phyloP scores from a whole-genome alignment of 805 yeast species.

The Schwanniomyces polymorphus region DNA sequence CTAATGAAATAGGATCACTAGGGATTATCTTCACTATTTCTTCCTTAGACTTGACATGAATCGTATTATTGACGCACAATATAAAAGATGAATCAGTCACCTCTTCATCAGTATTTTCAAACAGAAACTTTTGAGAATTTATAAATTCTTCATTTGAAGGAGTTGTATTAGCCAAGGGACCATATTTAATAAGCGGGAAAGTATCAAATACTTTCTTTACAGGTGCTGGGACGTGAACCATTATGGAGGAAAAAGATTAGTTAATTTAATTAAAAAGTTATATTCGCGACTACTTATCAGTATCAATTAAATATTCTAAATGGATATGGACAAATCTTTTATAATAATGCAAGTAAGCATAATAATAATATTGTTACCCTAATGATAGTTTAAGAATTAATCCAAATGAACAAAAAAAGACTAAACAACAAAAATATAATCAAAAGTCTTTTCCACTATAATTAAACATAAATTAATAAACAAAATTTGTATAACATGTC shows the following conservation, averaged over 20 bases:
- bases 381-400: neutral
- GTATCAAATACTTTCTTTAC: constrained; percentile 46
- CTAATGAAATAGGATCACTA: constrained; percentile 59
- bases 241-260: neutral
- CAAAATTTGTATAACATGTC: neutral
- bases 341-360: neutral
- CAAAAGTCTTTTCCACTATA: neutral
- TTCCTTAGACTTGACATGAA: constrained; percentile 14
- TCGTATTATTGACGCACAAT: constrained; percentile 54
- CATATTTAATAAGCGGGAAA: constrained; percentile 50
- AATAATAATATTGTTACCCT: neutral
- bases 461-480: neutral
- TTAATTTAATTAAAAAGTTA: neutral
- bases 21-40: constrained; percentile 40
- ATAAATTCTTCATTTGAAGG: constrained; percentile 7
- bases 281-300: neutral
- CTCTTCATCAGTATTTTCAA: constrained; percentile 13
- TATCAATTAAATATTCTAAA: neutral
- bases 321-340: neutral
- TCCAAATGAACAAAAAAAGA: neutral
- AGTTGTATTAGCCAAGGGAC: constrained; percentile 27
- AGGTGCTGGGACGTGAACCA: constrained; percentile 38
- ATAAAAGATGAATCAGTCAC: constrained; percentile 35
- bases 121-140: constrained; percentile 9
- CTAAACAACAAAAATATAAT: neutral